Percentiles rank a stretch among this genome's conserved stretches.
These are phyloP conservation scores for Przewalskia tangutica DNA, from an alignment of 257 asterid species.

Conservation along the genomic window DNA sequence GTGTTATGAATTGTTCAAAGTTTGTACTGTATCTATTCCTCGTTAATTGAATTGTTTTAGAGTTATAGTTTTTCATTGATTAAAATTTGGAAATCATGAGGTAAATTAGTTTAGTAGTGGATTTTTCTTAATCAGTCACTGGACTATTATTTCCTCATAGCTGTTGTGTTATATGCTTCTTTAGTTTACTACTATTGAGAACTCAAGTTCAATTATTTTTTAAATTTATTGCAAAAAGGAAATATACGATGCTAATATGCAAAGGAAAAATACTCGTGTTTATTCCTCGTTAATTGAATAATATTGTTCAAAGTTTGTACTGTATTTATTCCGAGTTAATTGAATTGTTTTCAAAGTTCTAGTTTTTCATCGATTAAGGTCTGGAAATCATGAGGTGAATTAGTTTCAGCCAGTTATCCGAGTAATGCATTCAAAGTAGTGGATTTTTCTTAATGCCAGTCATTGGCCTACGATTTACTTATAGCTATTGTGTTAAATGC, in stretches of 20 bases:
- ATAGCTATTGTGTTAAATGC: not conserved
- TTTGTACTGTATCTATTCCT: not conserved
- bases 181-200: not conserved
- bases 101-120: not conserved
- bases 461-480: not conserved
- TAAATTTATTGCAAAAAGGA: not conserved
- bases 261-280: not conserved
- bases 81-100: not conserved
- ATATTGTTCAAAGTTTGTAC: not conserved
- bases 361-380: too few species aligned
- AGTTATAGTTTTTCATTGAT: not conserved
- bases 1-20: not conserved
- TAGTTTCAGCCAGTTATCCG: not conserved
- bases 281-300: too few species aligned
- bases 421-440: not conserved
- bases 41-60: not conserved
- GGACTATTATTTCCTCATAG: not conserved
- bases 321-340: not conserved
- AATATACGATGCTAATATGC: not conserved
- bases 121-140: not conserved
- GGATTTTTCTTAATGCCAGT: not conserved
- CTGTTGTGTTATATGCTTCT: not conserved
- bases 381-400: too few species aligned
- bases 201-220: not conserved
- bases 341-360: not conserved